Evolutionary conservation across 225 moss, liverwort and hornwort species (phyloP), one percentile per base, ranked within the genome.

Genomic region (Physcomitrellopsis africana): DNA sequence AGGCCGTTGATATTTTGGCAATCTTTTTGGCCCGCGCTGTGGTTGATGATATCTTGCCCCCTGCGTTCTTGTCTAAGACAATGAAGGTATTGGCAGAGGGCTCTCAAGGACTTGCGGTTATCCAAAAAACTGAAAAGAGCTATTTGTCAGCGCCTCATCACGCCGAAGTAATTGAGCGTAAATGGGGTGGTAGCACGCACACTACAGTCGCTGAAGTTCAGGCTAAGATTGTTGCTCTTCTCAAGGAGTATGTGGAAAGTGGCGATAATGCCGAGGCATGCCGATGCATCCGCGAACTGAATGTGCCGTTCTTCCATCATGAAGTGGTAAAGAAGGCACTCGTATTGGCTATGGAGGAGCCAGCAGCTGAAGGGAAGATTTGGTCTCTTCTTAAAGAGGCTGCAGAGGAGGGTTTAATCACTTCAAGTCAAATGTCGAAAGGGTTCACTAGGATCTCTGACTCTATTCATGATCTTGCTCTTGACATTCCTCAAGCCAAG

Each of bases 381-480:
- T 71, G 88, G 70, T 58, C 81, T 56, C 47, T 94, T 10, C 79
- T 94, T 49, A 81, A 94, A 59, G 87, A 90, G 73, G 83, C 85
- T 73, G 90, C 90, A 14, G 94, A 94, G 61, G 94, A 94, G 74
- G 94, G 92, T 23, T 79, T 94, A 27, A 87, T 94, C 24, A 86
- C 92, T 1, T 94, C 94, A 74, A 94, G 92, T 55, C 94, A 94
- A 79, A 92, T 94, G 94, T 86, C 90, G 7, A 94, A 94, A 59
- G 92, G 92, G 7, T 94, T 94, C 63, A 88, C 88, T 20, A 81
- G 92, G 71, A 74, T 94, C 45, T 81, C 84, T 26, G 94, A 94
- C 63, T 80, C 84, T 14, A 87, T 92, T 54, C 88, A 94, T 26
- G 94, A 94, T 63, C 82, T 94, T 24, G 86, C 92, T 10, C 79